Evolutionary conservation across 1,139 yeast genomes (phyloP).

Genomic region (Hyphopichia wangnamkhiaoensis): DNA sequence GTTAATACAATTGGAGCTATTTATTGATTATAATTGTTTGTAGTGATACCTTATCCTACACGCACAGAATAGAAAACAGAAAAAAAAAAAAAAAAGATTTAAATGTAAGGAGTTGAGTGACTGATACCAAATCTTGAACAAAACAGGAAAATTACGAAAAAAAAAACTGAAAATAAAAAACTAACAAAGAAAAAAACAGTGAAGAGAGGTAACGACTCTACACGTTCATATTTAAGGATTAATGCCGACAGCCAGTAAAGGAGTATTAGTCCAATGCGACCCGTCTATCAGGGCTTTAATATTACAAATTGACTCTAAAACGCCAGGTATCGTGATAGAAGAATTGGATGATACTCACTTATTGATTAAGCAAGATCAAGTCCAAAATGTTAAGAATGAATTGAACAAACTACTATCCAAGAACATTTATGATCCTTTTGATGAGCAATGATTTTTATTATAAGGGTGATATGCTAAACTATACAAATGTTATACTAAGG

Average conservation of each 20-base stretch:
- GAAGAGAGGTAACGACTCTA: neutral
- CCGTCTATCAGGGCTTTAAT: constrained; percentile 90
- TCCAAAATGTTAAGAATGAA: constrained; percentile 73
- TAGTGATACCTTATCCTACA: no score
- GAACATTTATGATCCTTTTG: constrained; percentile 83
- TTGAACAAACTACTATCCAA: constrained; percentile 73
- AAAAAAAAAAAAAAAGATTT: no score
- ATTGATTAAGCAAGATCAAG: constrained; percentile 73
- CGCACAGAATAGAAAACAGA: no score
- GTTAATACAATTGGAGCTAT: no score
- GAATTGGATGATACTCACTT: constrained; percentile 92
- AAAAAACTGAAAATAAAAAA: neutral
- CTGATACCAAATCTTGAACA: no score
- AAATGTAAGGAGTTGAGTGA: no score
- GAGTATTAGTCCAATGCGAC: constrained; percentile 62
- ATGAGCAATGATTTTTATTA: constrained; percentile 51
- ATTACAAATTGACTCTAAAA: constrained; percentile 70
- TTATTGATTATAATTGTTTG: no score
- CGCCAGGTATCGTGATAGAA: constrained; percentile 73
- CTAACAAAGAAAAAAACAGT: neutral
- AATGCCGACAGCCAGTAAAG: constrained; percentile 50
- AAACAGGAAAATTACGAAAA: neutral
- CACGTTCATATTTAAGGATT: neutral
- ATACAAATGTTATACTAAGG: neutral
- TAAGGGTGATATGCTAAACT: neutral